Evolutionary conservation across 2,329 filamentous ascomycete species (phyloP).

Genomic region (Cordyceps cateniannulata): DNA sequence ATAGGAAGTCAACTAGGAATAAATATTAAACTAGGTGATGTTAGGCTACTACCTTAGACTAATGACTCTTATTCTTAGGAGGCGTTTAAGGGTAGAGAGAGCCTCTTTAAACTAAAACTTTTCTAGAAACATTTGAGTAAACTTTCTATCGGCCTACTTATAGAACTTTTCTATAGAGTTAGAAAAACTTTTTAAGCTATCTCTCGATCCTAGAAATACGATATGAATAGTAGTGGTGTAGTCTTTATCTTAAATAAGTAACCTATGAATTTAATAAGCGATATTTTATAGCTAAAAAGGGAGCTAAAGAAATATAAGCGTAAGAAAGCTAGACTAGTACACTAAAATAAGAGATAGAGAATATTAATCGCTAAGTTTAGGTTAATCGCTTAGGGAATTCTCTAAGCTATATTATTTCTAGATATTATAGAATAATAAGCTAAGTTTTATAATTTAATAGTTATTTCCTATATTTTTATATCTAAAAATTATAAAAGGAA

Average conservation of each 20-base stretch:
- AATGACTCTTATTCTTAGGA: background rate
- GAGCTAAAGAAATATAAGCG: background rate
- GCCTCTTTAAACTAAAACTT: background rate
- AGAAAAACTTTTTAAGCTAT: background rate
- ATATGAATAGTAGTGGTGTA: background rate
- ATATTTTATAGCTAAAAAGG: background rate
- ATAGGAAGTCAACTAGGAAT: background rate
- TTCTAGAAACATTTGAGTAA: background rate
- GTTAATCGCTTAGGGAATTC: background rate
- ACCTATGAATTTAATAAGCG: background rate
- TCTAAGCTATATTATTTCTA: background rate
- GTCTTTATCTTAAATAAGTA: background rate
- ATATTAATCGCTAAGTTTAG: background rate
- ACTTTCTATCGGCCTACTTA: background rate
- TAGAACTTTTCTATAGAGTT: background rate
- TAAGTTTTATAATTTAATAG: background rate
- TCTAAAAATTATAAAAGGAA: background rate
- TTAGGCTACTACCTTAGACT: background rate
- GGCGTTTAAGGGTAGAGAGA: background rate
- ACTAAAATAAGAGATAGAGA: background rate
- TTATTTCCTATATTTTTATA: background rate
- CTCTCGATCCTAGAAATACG: background rate
- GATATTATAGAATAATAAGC: background rate
- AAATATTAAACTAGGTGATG: background rate
- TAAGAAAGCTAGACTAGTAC: background rate